A percentile compares a stretch with the other conserved stretches of the same genome.
Conservation (phyloP, 192 early-diverging fungal genomes). For the Funneliformis mosseae region DNA sequence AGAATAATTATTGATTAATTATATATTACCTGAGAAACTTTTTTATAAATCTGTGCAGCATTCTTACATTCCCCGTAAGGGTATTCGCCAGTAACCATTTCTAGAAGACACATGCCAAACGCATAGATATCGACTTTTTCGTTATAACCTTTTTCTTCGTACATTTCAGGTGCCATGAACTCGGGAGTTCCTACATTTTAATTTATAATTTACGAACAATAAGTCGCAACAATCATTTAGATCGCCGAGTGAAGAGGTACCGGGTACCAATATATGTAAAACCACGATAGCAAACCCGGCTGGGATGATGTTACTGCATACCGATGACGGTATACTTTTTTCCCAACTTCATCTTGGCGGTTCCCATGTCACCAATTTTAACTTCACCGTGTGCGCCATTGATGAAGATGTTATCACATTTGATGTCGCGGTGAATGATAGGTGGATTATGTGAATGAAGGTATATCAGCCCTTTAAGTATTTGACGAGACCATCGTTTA, state of each 20-base stretch:
- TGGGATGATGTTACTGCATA: slow-evolving; percentile 54
- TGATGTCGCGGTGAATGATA: slow-evolving; percentile 83
- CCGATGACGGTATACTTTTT: slow-evolving; percentile 86
- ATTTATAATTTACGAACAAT: slow-evolving; percentile 17
- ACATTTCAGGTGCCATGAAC: slow-evolving; percentile 88
- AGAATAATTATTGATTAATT: too few species aligned
- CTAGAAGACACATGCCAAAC: slow-evolving; percentile 81
- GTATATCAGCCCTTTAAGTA: slow-evolving; percentile 76
- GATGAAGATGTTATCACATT: slow-evolving; percentile 87
- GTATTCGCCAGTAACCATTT: slow-evolving; percentile 86
- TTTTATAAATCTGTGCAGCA: slow-evolving; percentile 78
- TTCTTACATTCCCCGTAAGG: slow-evolving; percentile 83
- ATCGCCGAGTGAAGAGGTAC: neutral
- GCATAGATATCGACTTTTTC: slow-evolving; percentile 88
- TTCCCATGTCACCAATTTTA: slow-evolving; percentile 86
- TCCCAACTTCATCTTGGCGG: slow-evolving; percentile 83
- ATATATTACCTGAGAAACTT: slow-evolving; percentile 64
- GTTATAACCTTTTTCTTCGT: slow-evolving; percentile 80
- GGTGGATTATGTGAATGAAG: slow-evolving; percentile 76
- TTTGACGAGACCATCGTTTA: slow-evolving; percentile 81
- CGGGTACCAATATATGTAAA: slow-evolving; percentile 21
- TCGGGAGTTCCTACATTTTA: slow-evolving; percentile 62
- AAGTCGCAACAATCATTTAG: slow-evolving; percentile 17
- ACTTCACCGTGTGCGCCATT: slow-evolving; percentile 83
- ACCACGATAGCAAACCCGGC: slow-evolving; percentile 44